Percentiles rank a stretch among this genome's conserved stretches.
Evolutionary conservation across 2,329 filamentous ascomycete genomes (phyloP).

Genomic region (Alternaria sp.): DNA sequence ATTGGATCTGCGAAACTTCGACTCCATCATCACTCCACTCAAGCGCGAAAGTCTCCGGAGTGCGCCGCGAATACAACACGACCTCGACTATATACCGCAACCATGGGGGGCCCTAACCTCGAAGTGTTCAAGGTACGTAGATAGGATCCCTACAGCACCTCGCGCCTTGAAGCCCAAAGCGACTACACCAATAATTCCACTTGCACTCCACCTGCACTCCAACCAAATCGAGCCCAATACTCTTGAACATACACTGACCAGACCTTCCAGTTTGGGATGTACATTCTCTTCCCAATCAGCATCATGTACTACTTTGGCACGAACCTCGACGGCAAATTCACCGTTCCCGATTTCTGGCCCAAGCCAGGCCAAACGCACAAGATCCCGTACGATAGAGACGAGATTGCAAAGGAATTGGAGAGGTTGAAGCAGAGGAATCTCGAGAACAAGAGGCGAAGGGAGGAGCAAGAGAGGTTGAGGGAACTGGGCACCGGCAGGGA

Average conservation of each 20-base stretch:
- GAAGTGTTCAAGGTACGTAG: slow-evolving; percentile 86
- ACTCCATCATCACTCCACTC: slow-evolving; percentile 9
- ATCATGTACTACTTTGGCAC: slow-evolving; percentile 99
- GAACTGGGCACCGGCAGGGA: slow-evolving; percentile 23
- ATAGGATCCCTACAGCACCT: not conserved
- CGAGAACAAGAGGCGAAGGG: slow-evolving; percentile 55
- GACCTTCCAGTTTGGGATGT: slow-evolving; percentile 84
- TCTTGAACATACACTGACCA: not conserved
- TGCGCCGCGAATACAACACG: not conserved
- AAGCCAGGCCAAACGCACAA: slow-evolving; percentile 77
- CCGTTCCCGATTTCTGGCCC: slow-evolving; percentile 92
- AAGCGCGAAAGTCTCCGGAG: not conserved
- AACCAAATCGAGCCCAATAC: not conserved
- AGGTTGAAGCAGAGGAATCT: slow-evolving; percentile 64
- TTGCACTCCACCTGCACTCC: not conserved
- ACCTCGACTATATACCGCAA: slow-evolving; percentile 29
- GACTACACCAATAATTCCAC: slow-evolving; percentile 1
- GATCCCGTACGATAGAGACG: slow-evolving; percentile 77
- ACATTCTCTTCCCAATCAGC: slow-evolving; percentile 97
- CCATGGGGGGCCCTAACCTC: slow-evolving; percentile 83
- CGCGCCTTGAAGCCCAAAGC: not conserved
- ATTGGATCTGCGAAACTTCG: slow-evolving; percentile 9
- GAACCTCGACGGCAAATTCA: slow-evolving; percentile 87
- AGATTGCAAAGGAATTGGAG: slow-evolving; percentile 82
- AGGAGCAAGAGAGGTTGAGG: slow-evolving; percentile 48